Base-by-base conservation (phyloP, 2,329 filamentous ascomycete species). In the Blastomyces silverae region DNA sequence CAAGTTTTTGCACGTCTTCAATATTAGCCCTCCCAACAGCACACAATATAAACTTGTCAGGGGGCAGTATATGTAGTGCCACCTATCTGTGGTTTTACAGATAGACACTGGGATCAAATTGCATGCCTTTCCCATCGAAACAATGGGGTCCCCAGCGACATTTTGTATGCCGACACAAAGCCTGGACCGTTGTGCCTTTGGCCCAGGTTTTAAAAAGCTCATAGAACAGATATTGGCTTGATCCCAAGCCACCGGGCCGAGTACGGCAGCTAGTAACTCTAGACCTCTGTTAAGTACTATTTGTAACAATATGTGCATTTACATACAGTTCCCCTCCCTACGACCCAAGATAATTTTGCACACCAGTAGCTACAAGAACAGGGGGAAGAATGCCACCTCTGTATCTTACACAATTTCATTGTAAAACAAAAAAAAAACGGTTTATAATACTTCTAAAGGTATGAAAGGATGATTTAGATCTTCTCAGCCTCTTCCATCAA, bases 401-500 rank as follows among this genome's bases (percentile, higher is more conserved):
- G 17, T 63, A 63, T 63, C 62, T n/a, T 63, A 63, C 62, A 63
- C 22, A 42, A 8, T 2, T 39, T 39, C 37, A 39, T 39, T 39
- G 37, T 39, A 39, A 39, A 2, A 39, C 13, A 39, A 13, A 39
- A 2, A 39, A 39, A 11, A 39, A 34, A 28, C n/a, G 17, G 17
- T 11, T 4, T 31, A n/a, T 48, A 50, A 46, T 17, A 46, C 8
- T 34, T 8, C 13, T 28, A 28, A 42, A 28, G 31, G 31, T 7
- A 8, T 34, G 7, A 37, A 50, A 3, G 28, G 2, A 13, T 52
- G 50, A 31, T 58, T 39, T 66, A 84, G 73, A 95, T 79, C 78
- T 87, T 91, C 83, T 97, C 92, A 0, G 91, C 88, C 81, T 97
- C 93, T 69, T 95, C 91, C 67, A 99, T 77, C 73, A 99, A 76